These are phyloP conservation scores for Coriaria nepalensis DNA, from an alignment of 306 rosid genomes.

Conservation along the genomic window DNA sequence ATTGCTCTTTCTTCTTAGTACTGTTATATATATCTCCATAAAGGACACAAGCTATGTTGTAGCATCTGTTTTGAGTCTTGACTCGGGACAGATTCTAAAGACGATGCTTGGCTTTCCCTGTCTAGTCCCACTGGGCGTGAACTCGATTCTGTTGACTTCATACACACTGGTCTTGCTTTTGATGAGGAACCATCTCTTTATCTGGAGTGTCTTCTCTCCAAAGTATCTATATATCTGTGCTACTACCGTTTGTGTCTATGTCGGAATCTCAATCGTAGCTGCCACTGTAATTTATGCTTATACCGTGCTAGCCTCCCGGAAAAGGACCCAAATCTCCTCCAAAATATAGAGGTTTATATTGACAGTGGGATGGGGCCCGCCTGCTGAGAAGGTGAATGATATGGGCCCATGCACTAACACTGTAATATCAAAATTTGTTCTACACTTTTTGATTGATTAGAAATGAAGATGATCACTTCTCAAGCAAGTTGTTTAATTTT, in stretches of 20 bases:
- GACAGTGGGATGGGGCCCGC: too few relatives aligned
- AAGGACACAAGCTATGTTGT: conserved; percentile 26
- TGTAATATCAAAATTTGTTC: too few relatives aligned
- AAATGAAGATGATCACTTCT: too few relatives aligned
- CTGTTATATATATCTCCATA: conserved; percentile 61
- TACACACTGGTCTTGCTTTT: conserved; percentile 57
- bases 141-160: conserved; percentile 52
- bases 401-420: not conserved
- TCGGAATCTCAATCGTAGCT: conserved; percentile 43
- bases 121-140: conserved; percentile 60
- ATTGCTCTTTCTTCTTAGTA: conserved; percentile 44
- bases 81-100: conserved; percentile 56
- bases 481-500: too few relatives aligned
- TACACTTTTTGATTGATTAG: not conserved
- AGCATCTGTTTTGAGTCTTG: conserved; percentile 18
- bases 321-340: conserved; percentile 20
- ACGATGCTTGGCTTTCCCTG: conserved; percentile 62
- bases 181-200: conserved; percentile 91
- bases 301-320: conserved; percentile 34
- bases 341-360: not conserved
- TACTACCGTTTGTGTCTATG: conserved; percentile 48
- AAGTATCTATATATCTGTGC: conserved; percentile 81
- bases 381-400: too few relatives aligned
- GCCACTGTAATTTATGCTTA: conserved; percentile 48
- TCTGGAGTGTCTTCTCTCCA: conserved; percentile 96